These are phyloP conservation scores for Nannizziopsis arthrosporioides DNA, from an alignment of 2,329 filamentous ascomycete genomes.

Conservation along the genomic window DNA sequence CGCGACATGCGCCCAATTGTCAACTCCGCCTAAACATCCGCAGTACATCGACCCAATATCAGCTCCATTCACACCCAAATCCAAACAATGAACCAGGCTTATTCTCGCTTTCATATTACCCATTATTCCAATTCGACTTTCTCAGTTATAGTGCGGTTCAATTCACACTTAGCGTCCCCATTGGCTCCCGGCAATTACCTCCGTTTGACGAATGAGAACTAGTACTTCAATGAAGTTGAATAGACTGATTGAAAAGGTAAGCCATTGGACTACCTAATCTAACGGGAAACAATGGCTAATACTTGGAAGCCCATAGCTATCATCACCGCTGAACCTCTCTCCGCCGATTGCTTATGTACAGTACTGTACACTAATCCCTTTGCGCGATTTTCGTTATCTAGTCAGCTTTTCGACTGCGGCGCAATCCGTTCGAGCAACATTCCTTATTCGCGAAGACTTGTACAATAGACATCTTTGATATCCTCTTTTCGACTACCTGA, in stretches of 20 bases:
- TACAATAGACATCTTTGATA: constrained; percentile 4
- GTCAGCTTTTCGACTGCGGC: not conserved
- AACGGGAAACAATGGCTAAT: constrained; percentile 11
- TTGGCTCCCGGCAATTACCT: constrained; percentile 14
- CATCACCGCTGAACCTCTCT: not conserved
- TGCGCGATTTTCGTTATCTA: constrained; percentile 3
- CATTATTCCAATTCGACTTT: constrained; percentile 18
- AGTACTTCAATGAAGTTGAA: constrained; percentile 5
- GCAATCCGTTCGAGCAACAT: not conserved
- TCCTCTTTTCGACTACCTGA: too few species aligned
- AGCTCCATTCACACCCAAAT: constrained; percentile 14
- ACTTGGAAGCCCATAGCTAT: constrained; percentile 4
- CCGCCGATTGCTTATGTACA: constrained; percentile 7
- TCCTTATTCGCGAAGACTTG: constrained; percentile 1
- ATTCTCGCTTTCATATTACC: constrained; percentile 18
- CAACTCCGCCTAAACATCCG: constrained; percentile 1
- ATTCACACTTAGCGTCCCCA: constrained; percentile 19
- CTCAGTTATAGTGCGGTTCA: constrained; percentile 11
- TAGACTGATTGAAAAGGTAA: constrained; percentile 10
- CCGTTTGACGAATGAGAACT: constrained; percentile 9
- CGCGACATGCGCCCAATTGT: constrained; percentile 3
- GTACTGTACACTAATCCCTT: not conserved
- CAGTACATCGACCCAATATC: not conserved
- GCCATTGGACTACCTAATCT: constrained; percentile 9
- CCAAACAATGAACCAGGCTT: constrained; percentile 28